phyloP scores from a whole-genome alignment of 768 basidiomycete species.

The Rhizopogon vesiculosus region DNA sequence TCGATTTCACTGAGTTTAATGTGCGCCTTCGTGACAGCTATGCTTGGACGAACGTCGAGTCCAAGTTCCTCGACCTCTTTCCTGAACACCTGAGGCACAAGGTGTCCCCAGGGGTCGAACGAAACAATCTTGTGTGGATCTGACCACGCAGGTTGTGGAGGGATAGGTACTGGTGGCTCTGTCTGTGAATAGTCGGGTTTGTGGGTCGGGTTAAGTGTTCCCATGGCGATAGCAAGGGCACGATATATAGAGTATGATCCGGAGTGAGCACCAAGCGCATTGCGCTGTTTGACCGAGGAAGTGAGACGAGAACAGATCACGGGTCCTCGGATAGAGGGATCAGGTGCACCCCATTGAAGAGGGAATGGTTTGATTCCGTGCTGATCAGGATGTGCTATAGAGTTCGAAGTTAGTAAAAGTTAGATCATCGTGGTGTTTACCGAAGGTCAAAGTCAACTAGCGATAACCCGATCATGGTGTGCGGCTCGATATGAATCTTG shows the following conservation, averaged over 20 bases:
- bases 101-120: slow-evolving; percentile 92
- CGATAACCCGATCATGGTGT: too few species aligned
- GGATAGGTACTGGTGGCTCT: slow-evolving; percentile 79
- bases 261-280: slow-evolving; percentile 90
- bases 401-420: slow-evolving; percentile 1
- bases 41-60: slow-evolving; percentile 86
- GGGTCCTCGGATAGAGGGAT: slow-evolving; percentile 69
- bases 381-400: slow-evolving; percentile 82
- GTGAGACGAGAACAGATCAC: slow-evolving; percentile 86
- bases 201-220: slow-evolving; percentile 70
- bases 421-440: slow-evolving; percentile 3
- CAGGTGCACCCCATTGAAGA: slow-evolving; percentile 75
- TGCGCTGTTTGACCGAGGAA: slow-evolving; percentile 81
- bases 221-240: slow-evolving; percentile 89
- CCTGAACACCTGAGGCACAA: slow-evolving; percentile 70
- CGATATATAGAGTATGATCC: slow-evolving; percentile 96
- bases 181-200: slow-evolving; percentile 81
- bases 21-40: slow-evolving; percentile 89
- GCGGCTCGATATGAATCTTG: not conserved
- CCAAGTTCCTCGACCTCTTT: slow-evolving; percentile 58
- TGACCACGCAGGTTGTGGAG: slow-evolving; percentile 73
- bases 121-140: slow-evolving; percentile 80
- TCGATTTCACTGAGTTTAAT: slow-evolving; percentile 95
- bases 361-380: slow-evolving; percentile 80
- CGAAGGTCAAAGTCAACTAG: not conserved